Percentiles rank a stretch among this genome's conserved stretches.
These are phyloP conservation scores for Chondrus crispus DNA, from an alignment of 23 red algal species.

Conservation along the genomic window DNA sequence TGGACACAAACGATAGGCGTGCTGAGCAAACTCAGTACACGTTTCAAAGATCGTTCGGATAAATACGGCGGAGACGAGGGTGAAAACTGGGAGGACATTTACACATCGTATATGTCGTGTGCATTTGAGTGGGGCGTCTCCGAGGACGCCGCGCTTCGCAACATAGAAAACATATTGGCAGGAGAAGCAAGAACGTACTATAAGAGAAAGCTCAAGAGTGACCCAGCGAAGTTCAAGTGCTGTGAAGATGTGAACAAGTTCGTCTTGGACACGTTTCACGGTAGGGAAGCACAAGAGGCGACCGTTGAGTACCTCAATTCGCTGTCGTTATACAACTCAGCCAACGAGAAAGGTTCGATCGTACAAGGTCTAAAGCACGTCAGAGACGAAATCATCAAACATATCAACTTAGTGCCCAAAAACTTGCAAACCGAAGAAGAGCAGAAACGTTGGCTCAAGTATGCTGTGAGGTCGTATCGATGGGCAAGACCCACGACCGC, in stretches of 20 bases:
- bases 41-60: neutral
- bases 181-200: neutral
- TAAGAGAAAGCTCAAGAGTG: neutral
- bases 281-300: neutral
- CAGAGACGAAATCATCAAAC: neutral
- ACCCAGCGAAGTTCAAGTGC: neutral
- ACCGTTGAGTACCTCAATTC: neutral
- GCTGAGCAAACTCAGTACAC: neutral
- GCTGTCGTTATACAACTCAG: neutral
- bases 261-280: neutral
- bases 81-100: neutral
- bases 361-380: neutral
- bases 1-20: neutral
- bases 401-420: neutral
- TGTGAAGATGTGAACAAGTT: neutral
- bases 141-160: neutral
- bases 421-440: neutral
- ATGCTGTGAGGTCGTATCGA: neutral
- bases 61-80: neutral
- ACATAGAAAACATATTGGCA: neutral
- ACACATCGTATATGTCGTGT: neutral
- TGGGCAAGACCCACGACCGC: neutral
- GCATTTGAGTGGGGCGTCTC: neutral
- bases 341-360: neutral
- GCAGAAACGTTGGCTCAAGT: neutral